Evolutionary conservation across 1,139 yeast species (phyloP), one percentile per base, ranked within the genome.

Genomic region (Yamadazyma epiphylla): DNA sequence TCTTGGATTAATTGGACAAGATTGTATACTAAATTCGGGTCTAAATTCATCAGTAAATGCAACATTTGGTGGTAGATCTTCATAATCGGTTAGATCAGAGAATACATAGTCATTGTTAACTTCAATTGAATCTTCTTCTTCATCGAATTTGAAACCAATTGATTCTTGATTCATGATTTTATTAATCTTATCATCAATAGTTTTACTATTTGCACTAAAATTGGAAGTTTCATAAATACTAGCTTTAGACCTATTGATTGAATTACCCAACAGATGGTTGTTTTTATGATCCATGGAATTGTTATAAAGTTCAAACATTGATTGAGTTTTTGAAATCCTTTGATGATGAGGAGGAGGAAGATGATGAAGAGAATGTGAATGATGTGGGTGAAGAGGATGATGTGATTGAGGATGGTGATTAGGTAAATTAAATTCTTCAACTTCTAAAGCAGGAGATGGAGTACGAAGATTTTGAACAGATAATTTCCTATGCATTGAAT

Each of bases 21-120:
- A 62, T 53, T 70, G 73, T 13, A 73, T 42, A 4, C 58, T 53
- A 42, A 68, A 74, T 41, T 74, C 80, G 0, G 79, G 74, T 30
- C 77, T 51, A 42, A 61, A 74, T 37, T 71, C 75, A 24, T 73
- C 76, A 4, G 67, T 53, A 40, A 67, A 74, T 5, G 79, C 79
- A 4, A 68, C 70, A 32, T 58, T 51, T 1, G 76, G 65, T 7
- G 62, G 53, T 24, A 70, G 44, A n/a, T 46, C 42, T 27, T 43
- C 47, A 28, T 42, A 48, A 19, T 48, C 45, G 13, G 45, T 42
- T 14, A 51, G 42, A 3, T 50, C 52, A 11, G 32, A 19, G 51
- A 45, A 37, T 50, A 46, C 31, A 49, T 47, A 15, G 46, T 41
- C 24, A 4, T 29, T 20, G n/a, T 8, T n/a, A 6, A n/a, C 12